These are phyloP conservation scores for Entomortierella chlamydospora DNA, from an alignment of 192 early-diverging fungal species.

Conservation along the genomic window DNA sequence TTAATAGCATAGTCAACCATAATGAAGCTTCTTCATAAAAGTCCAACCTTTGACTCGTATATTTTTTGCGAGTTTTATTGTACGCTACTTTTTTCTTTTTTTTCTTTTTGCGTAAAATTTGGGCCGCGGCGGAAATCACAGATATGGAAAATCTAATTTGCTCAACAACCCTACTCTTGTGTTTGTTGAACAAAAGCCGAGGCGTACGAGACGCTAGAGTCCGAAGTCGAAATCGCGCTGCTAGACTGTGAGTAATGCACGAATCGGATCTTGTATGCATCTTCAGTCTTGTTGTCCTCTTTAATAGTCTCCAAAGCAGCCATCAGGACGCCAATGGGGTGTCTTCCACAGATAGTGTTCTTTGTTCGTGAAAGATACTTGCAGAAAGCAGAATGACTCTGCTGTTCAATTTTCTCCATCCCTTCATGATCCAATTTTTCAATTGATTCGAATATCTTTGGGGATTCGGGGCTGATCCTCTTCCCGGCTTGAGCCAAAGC, in stretches of 20 bases:
- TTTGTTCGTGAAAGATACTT: slow-evolving; percentile 79
- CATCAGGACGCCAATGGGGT: slow-evolving; percentile 88
- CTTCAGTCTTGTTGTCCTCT: slow-evolving; percentile 19
- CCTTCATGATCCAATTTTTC: slow-evolving; percentile 81
- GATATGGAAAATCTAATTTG: background rate
- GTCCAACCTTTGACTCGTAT: no score
- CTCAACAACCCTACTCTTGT: background rate
- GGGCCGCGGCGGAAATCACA: background rate
- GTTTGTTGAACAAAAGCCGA: slow-evolving; percentile 39
- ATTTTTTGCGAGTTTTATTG: background rate
- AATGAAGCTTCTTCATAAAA: no score
- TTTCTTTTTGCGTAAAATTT: background rate
- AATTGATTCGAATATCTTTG: slow-evolving; percentile 82
- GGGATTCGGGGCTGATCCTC: background rate
- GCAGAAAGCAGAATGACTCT: slow-evolving; percentile 70
- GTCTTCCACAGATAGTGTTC: slow-evolving; percentile 97
- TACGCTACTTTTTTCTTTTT: background rate
- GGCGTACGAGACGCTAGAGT: slow-evolving; percentile 51
- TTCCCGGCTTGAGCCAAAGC: slow-evolving; percentile 18
- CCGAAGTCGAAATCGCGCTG: slow-evolving; percentile 28
- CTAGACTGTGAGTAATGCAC: slow-evolving; percentile 90
- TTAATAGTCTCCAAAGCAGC: slow-evolving; percentile 61
- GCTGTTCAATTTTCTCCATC: slow-evolving; percentile 79
- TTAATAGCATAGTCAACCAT: no score
- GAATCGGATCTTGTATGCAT: slow-evolving; percentile 58